Evolutionary conservation across 805 yeast genomes (phyloP).

Genomic region (Komagataella populi): DNA sequence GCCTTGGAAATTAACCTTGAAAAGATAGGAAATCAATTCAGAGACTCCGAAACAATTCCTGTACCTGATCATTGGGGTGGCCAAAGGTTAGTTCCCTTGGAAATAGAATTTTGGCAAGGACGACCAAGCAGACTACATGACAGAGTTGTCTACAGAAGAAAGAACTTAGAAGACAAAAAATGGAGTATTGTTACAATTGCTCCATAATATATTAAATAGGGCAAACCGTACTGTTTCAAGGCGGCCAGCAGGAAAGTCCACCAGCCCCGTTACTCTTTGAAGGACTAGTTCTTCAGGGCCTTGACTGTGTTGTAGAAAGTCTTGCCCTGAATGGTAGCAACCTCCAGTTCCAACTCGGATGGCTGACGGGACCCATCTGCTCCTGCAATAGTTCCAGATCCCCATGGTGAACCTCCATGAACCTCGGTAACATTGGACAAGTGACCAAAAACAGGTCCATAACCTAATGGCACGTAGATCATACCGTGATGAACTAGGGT

Average conservation of each 20-base stretch:
- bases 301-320: conserved; percentile 29
- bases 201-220: conserved; percentile 25
- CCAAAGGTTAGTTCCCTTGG: conserved; percentile 71
- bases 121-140: conserved; percentile 84
- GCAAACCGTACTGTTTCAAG: conserved; percentile 2
- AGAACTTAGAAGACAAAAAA: conserved; percentile 23
- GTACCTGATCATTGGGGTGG: conserved; percentile 98
- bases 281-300: conserved; percentile 9
- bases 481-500: conserved; percentile 70
- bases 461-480: conserved; percentile 70
- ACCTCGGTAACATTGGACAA: conserved; percentile 43
- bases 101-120: conserved; percentile 97
- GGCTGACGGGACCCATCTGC: conserved; percentile 67
- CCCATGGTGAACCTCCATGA: conserved; percentile 80
- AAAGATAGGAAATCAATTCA: conserved; percentile 40
- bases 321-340: conserved; percentile 58
- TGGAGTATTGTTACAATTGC: conserved; percentile 67
- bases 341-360: conserved; percentile 43
- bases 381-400: conserved; percentile 74
- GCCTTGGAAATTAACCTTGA: conserved; percentile 44
- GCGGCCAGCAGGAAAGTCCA: not conserved
- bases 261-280: conserved; percentile 7
- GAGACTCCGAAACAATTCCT: conserved; percentile 57
- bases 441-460: conserved; percentile 39
- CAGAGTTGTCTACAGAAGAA: conserved; percentile 61